These are phyloP conservation scores for Xylariaceae sp. DNA, from an alignment of 2,329 filamentous ascomycete species.

Conservation along the genomic window DNA sequence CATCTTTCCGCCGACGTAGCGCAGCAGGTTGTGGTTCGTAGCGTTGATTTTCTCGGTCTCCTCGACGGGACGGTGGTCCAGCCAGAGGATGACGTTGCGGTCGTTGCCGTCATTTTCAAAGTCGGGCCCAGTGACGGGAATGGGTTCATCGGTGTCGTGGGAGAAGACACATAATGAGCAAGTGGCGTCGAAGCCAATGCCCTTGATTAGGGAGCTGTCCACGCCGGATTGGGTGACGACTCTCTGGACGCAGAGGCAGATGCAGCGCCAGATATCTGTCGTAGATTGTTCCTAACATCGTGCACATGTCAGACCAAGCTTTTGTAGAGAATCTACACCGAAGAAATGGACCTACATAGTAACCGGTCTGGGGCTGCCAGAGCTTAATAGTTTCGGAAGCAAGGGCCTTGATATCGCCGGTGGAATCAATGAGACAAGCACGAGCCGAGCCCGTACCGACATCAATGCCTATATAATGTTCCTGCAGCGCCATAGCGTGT, in stretches of 20 bases:
- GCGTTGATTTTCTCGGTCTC: slow-evolving; percentile 93
- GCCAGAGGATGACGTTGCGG: slow-evolving; percentile 94
- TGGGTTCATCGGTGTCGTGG: slow-evolving; percentile 81
- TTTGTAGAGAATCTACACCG: neutral
- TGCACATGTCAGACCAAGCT: neutral
- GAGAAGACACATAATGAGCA: slow-evolving; percentile 92
- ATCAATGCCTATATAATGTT: slow-evolving; percentile 78
- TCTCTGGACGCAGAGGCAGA: slow-evolving; percentile 80
- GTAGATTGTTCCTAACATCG: slow-evolving; percentile 81
- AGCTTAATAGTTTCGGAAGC: slow-evolving; percentile 72
- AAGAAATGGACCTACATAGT: slow-evolving; percentile 46
- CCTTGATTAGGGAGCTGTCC: slow-evolving; percentile 68
- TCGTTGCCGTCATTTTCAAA: slow-evolving; percentile 78
- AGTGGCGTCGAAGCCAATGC: slow-evolving; percentile 97
- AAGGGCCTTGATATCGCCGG: slow-evolving; percentile 78
- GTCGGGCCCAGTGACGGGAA: slow-evolving; percentile 82
- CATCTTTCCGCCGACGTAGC: slow-evolving; percentile 97
- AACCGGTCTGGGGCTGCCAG: slow-evolving; percentile 71
- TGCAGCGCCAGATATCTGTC: slow-evolving; percentile 91
- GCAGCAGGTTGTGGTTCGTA: slow-evolving; percentile 84
- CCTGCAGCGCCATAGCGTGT: slow-evolving; percentile 34
- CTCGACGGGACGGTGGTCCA: slow-evolving; percentile 86
- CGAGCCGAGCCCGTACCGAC: slow-evolving; percentile 93
- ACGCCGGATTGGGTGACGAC: slow-evolving; percentile 78
- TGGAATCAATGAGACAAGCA: slow-evolving; percentile 89